Base-by-base conservation (phyloP, 2,329 filamentous ascomycete genomes). In the Calonectria pteridis region DNA sequence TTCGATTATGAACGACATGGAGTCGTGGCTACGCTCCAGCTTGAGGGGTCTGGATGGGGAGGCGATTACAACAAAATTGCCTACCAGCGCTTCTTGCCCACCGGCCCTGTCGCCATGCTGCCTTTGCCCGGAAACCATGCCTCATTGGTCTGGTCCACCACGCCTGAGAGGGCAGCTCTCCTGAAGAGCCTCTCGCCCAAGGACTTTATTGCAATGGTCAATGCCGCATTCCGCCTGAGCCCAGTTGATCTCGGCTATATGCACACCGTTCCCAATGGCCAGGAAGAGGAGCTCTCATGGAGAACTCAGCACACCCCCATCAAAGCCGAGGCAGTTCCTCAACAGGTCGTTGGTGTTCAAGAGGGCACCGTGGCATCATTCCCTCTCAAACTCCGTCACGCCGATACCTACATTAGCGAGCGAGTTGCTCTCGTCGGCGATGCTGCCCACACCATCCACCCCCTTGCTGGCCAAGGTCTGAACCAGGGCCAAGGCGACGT, bases 1-100 rank as follows among this genome's bases (percentile, higher is more conserved):
- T 99, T 97, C 95, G 97, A 98, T 85, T 99, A 99, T 84, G 90
- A 91, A 65, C 91, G 96, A 49, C 94, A 98, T 81, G 97, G 97
- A 20, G 91, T 99, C 3, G 97, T 99, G 23, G 97, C 97, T 67
- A 98, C 96, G 1, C 87, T 99, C 20, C 89, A 93, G 77, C 88
- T 98, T 28, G 91, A 94, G 69, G 90, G 90, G 69, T 85, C 87
- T 59, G 90, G 89, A 43, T 90, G 88, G 86, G 88, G 87, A 40
- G 88, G 88, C 33, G 86, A 88, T 20, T 85, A 87, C 63, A 86
- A 82, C 80, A 95, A 94, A 82, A 95, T 93, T 63, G 97, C 97
- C 31, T 99, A 98, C 84, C 97, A 99, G 85, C 92, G 97, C 69
- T 99, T 99, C 86, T 88, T 99, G 18, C 97, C 97, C 5, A 95